These are phyloP conservation scores for Taiozyma sp. DNA, from an alignment of 1,139 yeast species.

Conservation along the genomic window DNA sequence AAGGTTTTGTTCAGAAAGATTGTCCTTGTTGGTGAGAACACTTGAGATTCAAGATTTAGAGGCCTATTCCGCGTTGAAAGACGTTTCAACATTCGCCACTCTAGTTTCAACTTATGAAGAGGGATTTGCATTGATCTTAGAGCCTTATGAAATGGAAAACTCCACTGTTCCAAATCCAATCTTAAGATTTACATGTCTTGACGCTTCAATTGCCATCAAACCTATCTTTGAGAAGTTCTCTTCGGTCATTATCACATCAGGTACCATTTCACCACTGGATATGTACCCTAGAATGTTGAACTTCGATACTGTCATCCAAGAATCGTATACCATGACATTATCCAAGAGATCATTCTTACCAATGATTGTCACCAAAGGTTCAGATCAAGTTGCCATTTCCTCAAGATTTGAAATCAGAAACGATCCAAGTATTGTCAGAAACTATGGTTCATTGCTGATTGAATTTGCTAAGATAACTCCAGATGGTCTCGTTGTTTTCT, in stretches of 20 bases:
- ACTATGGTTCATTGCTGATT: slow-evolving; percentile 86
- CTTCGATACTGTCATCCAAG: slow-evolving; percentile 90
- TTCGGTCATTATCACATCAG: slow-evolving; percentile 94
- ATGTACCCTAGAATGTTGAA: slow-evolving; percentile 98
- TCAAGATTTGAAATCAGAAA: slow-evolving; percentile 95
- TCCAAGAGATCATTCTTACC: slow-evolving; percentile 92
- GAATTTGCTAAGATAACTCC: slow-evolving; percentile 96
- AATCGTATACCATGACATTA: slow-evolving; percentile 92
- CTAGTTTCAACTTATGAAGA: slow-evolving; percentile 89
- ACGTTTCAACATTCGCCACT: slow-evolving; percentile 96
- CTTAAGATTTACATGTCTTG: slow-evolving; percentile 89
- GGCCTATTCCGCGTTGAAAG: slow-evolving; percentile 88
- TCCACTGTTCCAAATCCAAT: slow-evolving; percentile 98
- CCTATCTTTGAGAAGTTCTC: slow-evolving; percentile 93
- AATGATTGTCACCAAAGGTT: slow-evolving; percentile 92
- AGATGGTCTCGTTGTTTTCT: slow-evolving; percentile 96
- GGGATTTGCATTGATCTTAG: slow-evolving; percentile 87
- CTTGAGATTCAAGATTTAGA: slow-evolving; percentile 85
- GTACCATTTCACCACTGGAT: slow-evolving; percentile 96
- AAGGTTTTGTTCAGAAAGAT: slow-evolving; percentile 85
- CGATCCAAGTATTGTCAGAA: slow-evolving; percentile 96
- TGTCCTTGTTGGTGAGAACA: slow-evolving; percentile 82
- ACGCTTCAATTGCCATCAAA: slow-evolving; percentile 95
- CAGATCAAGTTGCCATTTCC: slow-evolving; percentile 95
- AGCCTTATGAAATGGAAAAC: slow-evolving; percentile 95